Base-by-base conservation (phyloP, 2,329 filamentous ascomycete species). In the Polytolypa hystricis region DNA sequence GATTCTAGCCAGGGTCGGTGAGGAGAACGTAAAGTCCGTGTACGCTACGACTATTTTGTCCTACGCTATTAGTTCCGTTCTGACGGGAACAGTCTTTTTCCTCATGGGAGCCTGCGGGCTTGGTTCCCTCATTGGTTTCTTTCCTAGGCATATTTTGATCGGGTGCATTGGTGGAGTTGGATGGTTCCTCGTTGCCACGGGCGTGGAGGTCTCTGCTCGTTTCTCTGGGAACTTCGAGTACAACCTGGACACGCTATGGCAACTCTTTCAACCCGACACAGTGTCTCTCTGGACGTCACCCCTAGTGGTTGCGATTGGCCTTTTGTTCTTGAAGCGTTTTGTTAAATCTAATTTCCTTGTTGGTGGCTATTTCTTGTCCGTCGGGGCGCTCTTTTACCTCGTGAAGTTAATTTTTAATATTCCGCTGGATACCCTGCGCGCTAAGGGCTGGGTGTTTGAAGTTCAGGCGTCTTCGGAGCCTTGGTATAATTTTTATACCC, bases 81-180 rank as follows among this genome's bases (percentile, higher is more conserved):
- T 98, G 33, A 98, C 91, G 0, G 91, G 91, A 1, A 50, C 84
- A 17, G 84, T 95, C 4, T 98, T 98, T 64, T 93, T 91, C 53
- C 65, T 83, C 7, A 89, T 98, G 69, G 91, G 91, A 35, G 73
- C 73, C 23, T 93, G 87, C 62, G 79, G 77, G 51, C 76, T 96
- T 37, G 91, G 91, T 20, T 93, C 87, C 43, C 75, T 98, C 43
- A 86, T 96, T 42, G 91, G 87, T 41, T 98, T 98, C 63, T 96
- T 98, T 49, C 91, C 91, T 4, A 77, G 91, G 30, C 89, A 94
- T 49, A 98, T 98, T 48, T 66, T 98, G 20, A 93, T 95, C 43
- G 91, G 91, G 37, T 98, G 91, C 53, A 96, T 98, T 47, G 91
- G 91, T 29, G 91, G 91, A 43, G 91, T 98, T 6, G 91, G 91